Evolutionary conservation across 2,329 filamentous ascomycete species (phyloP), one percentile per base, ranked within the genome.

Genomic region (Achaetomium macrosporum): DNA sequence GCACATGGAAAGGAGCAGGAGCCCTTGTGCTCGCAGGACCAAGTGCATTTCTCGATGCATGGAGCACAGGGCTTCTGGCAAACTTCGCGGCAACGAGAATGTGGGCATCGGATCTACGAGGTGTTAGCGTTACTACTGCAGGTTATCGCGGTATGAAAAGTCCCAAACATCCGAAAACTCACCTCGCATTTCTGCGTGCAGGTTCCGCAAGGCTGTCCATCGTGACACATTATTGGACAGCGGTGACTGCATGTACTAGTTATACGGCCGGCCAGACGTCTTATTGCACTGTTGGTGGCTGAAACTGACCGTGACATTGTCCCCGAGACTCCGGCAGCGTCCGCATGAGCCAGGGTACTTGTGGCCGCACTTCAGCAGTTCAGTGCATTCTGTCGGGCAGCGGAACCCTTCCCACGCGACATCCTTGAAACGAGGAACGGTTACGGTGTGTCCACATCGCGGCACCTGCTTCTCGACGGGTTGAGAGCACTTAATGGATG

Each of bases 1-100:
- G 82, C 82, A 56, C 85, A 88, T 3, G 79, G 79, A 72, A 82
- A 73, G 0, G 65, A 66, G 48, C 75, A 79, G 2, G 41, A 10
- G 0, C 58, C 56, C n/a, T 57, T 53, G n/a, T 62, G 62, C 15
- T 56, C 57, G 36, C 59, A 58, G 6, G 47, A 47, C 53, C 56
- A 61, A 6, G 50, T 40, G 20, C 57, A 61, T 8, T 16, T 35
- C 25, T 62, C 60, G 31, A 58, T 57, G 40, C 60, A 62, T 5
- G 60, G 60, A 1, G 50, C 42, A 30, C 60, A 60, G 12, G 59
- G 51, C 30, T 59, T 49, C 20, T 50, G 46, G 42, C 59, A 63
- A 13, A 15, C 9, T 15, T 55, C 39, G 3, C 42, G 1, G 42
- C 59, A 61, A 11, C 17, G 36, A 2, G 58, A 61, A 17, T 59